These are phyloP conservation scores for Sclerotinia borealis DNA, from an alignment of 2,329 filamentous ascomycete genomes.

Conservation along the genomic window DNA sequence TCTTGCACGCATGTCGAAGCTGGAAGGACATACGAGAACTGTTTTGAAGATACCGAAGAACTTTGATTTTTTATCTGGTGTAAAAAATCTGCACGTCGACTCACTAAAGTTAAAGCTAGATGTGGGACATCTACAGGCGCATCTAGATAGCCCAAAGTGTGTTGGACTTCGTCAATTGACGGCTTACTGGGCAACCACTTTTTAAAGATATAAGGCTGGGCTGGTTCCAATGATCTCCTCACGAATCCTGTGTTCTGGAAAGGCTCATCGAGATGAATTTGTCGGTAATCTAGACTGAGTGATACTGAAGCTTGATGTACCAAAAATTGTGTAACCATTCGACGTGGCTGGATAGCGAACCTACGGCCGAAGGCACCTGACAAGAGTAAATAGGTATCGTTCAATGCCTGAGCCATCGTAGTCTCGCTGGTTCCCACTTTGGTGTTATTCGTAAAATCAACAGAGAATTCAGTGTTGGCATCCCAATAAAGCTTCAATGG, in stretches of 20 bases:
- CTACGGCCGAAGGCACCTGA: slow-evolving; percentile 22
- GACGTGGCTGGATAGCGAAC: slow-evolving; percentile 19
- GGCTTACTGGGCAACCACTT: slow-evolving; percentile 42
- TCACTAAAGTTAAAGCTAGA: slow-evolving; percentile 43
- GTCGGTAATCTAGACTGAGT: background rate
- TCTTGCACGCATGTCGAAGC: slow-evolving; percentile 45
- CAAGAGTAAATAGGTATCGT: slow-evolving; percentile 23
- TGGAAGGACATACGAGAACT: slow-evolving; percentile 41
- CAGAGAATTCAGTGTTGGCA: slow-evolving; percentile 18
- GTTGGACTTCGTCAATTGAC: slow-evolving; percentile 35
- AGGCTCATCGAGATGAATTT: background rate
- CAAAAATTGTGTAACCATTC: slow-evolving; percentile 21
- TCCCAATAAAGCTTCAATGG: slow-evolving; percentile 29
- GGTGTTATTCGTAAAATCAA: background rate
- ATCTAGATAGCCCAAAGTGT: slow-evolving; percentile 33
- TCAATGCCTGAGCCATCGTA: background rate
- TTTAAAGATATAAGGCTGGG: slow-evolving; percentile 34
- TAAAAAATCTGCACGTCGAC: slow-evolving; percentile 54
- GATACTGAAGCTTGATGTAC: background rate
- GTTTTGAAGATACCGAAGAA: slow-evolving; percentile 24
- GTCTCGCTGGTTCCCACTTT: background rate
- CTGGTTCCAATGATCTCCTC: slow-evolving; percentile 20
- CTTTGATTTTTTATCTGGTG: slow-evolving; percentile 33
- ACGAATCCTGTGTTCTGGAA: slow-evolving; percentile 19
- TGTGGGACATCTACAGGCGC: slow-evolving; percentile 43